Base-by-base conservation (phyloP, 345 rosid species). In the Eucalyptus erythrocorys region DNA sequence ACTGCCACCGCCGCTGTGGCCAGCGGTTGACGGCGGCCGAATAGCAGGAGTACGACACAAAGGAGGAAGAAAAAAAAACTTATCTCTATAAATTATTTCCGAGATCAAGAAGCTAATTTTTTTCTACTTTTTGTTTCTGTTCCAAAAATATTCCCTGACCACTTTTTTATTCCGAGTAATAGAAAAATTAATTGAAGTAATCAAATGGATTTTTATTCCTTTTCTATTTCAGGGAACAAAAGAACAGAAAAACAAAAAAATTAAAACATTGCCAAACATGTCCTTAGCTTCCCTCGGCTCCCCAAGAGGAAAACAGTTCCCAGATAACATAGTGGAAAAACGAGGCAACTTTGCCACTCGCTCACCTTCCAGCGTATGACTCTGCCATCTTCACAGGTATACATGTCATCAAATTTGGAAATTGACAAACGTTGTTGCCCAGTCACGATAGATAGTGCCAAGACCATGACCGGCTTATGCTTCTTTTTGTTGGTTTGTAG, bases 11-110 rank as follows among this genome's bases (percentile, higher is more conserved):
- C 55, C 0, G 2, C 0, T 1, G 4, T 51, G 55, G 55, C 22
- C 2, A 17, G 24, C 2, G 0, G 2, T 1, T 0, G 0, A 1
- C 1, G 9, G 55, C 17, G 9, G 22, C 22, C 6, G 22, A 2
- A 17, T 50, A 50, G 8, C 0, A 50, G 22, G 22, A 50, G 22
- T 17, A 50, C 22, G 55, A 22, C 21, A 17, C 55, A 22, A 50
- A 50, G 22, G 22, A 50, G 22, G 22, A 50, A 17, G 22, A 50
- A 50, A 50, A 50, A 50, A 50, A 50, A 6, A 50, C 2, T 50
- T 50, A 50, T 17, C 17, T 50, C 22, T 50, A 50, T 50, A 17
- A 3, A 50, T 6, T 50, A 50, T 50, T 50, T 3, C 0, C 9
- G 1, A 50, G 55, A 50, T 50, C 9, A 50, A 50, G 22, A 17